phyloP scores from a whole-genome alignment of 371 early-diverging fungal species.

The Mucor saturninus region DNA sequence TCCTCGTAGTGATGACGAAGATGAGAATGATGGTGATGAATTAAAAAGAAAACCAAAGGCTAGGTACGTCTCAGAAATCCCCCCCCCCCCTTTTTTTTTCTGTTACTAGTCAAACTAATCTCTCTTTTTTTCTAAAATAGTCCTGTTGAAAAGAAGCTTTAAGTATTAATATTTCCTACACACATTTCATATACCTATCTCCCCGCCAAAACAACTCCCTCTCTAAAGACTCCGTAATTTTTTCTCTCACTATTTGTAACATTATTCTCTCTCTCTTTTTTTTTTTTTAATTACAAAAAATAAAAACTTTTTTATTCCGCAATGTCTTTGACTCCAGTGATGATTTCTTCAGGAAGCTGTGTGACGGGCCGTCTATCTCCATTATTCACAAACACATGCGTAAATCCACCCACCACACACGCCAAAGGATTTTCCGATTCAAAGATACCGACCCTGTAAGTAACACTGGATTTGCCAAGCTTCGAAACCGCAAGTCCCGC shows the following conservation, averaged over 20 bases:
- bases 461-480: slow-evolving; percentile 60
- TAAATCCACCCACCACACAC: slow-evolving; percentile 51
- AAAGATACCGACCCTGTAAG: slow-evolving; percentile 67
- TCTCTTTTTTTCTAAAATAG: not conserved
- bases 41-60: slow-evolving; percentile 7
- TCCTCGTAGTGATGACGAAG: slow-evolving; percentile 65
- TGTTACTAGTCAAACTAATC: not conserved
- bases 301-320: not conserved
- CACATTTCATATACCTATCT: not conserved
- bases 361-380: slow-evolving; percentile 38
- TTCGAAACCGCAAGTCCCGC: slow-evolving; percentile 62
- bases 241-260: too few relatives aligned
- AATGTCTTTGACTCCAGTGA: slow-evolving; percentile 23
- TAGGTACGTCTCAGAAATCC: slow-evolving; percentile 8
- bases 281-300: too few relatives aligned
- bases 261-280: too few relatives aligned
- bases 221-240: too few relatives aligned
- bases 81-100: not conserved
- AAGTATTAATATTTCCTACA: too few relatives aligned
- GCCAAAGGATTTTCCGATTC: slow-evolving; percentile 43
- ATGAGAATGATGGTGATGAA: slow-evolving; percentile 16
- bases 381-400: slow-evolving; percentile 55
- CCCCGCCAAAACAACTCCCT: not conserved
- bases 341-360: slow-evolving; percentile 30
- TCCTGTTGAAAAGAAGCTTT: too few relatives aligned